Evolutionary conservation across 176 grass and related monocot genomes (phyloP), one percentile per base, ranked within the genome.

Genomic region (Ensete glaucum): DNA sequence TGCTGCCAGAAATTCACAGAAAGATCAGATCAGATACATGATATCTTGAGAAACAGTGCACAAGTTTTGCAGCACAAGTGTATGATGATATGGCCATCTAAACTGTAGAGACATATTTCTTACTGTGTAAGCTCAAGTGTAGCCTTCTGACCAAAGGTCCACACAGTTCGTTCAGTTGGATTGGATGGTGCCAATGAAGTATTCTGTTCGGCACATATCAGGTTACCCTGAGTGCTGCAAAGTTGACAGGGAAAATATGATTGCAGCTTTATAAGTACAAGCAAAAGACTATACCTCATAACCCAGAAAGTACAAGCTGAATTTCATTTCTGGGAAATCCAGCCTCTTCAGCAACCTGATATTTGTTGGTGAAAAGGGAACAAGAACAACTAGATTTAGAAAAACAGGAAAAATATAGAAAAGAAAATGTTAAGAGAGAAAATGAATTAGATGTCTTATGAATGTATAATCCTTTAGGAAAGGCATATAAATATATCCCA

Each of bases 91-190:
- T 60, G 48, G 57, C 57, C 62, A 23, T 60, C 74, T 29, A 21
- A 60, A 14, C 64, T 34, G 64, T 14, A n/a, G 69, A 56, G 49
- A 1, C 34, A 1, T 17, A 24, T 11, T 73, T 2, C 58, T 80
- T 85, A 98, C 94, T 98, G 94, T 66, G 94, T 98, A 64, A 98
- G 86, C 82, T 98, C 94, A 51, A 98, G 77, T 34, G 94, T 98
- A 80, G 90, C 94, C 72, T 93, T 93, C 75, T 98, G 94, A 75
- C 84, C 83, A 80, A 98, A 98, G 69, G 95, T 89, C 95, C 95
- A 98, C 52, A 67, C 82, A 76, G 95, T 98, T 75, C 90, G 84
- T 70, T 89, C 76, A 56, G 87, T 63, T 65, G 88, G 88, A 82
- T 98, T 84, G 13, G 69, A 78, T 48, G 95, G 95, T 63, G 95